These are phyloP conservation scores for Striga hermonthica DNA, from an alignment of 305 asterid genomes.

Conservation along the genomic window DNA sequence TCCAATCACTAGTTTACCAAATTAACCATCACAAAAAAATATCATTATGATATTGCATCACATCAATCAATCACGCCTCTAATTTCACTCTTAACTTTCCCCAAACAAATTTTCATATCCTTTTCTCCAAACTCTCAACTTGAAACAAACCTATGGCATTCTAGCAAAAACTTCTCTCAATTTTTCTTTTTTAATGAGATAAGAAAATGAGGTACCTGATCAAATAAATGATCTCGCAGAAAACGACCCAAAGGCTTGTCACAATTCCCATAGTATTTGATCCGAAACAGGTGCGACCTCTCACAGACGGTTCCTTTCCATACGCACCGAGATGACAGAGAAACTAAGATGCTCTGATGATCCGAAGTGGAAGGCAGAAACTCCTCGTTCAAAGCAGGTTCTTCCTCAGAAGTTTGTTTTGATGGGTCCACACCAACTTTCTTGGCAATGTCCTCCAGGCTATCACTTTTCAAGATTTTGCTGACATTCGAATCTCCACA, in stretches of 20 bases:
- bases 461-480: conserved; percentile 35
- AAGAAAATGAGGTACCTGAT: conserved; percentile 58
- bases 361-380: conserved; percentile 82
- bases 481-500: conserved; percentile 35
- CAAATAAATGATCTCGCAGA: conserved; percentile 84
- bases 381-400: conserved; percentile 53
- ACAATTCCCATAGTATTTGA: conserved; percentile 80
- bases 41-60: neutral
- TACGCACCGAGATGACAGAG: conserved; percentile 87
- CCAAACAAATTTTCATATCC: neutral
- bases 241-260: conserved; percentile 98
- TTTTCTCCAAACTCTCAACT: conserved; percentile 21
- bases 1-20: conserved; percentile 7
- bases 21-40: neutral
- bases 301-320: conserved; percentile 98
- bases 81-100: neutral
- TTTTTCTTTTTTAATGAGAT: conserved; percentile 20
- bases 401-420: conserved; percentile 42
- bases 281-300: conserved; percentile 83
- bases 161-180: conserved; percentile 7
- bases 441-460: conserved; percentile 36
- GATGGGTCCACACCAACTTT: conserved; percentile 36
- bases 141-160: conserved; percentile 22
- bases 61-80: neutral
- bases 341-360: conserved; percentile 92